Conservation (phyloP, 2,329 filamentous ascomycete species). For the Talaromyces piceae region DNA sequence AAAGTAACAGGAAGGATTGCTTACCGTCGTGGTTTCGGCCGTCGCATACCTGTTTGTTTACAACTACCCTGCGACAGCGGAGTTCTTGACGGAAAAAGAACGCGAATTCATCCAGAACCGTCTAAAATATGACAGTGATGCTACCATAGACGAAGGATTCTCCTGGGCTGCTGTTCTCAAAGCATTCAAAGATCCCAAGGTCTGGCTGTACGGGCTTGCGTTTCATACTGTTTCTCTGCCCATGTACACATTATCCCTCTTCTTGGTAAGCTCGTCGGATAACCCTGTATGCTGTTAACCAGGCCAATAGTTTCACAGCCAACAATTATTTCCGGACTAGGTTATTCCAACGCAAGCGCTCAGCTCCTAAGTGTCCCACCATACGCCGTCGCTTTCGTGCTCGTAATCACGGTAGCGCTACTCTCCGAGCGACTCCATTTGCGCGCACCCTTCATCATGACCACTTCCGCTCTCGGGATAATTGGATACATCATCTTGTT, state of each 20-base stretch:
- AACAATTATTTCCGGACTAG: conserved; percentile 36
- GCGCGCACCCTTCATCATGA: conserved; percentile 17
- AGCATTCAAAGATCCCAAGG: conserved; percentile 60
- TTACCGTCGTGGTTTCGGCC: conserved; percentile 60
- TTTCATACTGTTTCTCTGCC: conserved; percentile 40
- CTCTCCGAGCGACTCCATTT: conserved; percentile 20
- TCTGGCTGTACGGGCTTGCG: conserved; percentile 60
- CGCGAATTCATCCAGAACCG: conserved; percentile 37
- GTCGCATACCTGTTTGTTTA: conserved; percentile 21
- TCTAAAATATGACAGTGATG: conserved; percentile 44
- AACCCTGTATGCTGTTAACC: too few species aligned
- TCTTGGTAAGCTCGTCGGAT: conserved; percentile 20
- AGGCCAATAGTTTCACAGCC: too few species aligned
- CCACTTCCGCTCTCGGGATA: neutral
- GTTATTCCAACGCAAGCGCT: conserved; percentile 30
- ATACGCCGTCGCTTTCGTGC: conserved; percentile 20
- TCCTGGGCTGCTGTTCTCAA: conserved; percentile 58
- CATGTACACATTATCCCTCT: conserved; percentile 33
- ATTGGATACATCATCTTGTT: conserved; percentile 9
- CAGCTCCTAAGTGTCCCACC: conserved; percentile 37
- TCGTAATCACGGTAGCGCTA: conserved; percentile 16
- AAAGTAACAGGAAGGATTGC: conserved; percentile 61
- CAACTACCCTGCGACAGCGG: conserved; percentile 33
- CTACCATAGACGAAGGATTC: conserved; percentile 52
- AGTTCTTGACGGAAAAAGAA: conserved; percentile 36